Base-by-base conservation (phyloP, 163 green algal species). In the Chlorella variabilis region DNA sequence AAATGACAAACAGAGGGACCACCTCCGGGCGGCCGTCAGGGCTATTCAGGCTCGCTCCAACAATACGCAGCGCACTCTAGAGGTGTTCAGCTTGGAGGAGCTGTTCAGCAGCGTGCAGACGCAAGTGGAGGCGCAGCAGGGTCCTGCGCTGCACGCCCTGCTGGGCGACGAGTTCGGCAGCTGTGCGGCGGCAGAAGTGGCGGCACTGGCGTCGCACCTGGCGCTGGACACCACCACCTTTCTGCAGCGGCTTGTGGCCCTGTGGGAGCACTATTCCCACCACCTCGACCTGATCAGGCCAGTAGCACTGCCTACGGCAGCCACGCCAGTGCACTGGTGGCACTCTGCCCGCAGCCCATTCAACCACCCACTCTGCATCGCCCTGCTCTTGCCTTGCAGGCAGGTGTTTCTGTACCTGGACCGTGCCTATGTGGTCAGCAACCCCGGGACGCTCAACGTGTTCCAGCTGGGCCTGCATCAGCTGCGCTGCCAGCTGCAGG, bases 331-430 rank as follows among this genome's bases (percentile, higher is more conserved):
- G n/a, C n/a, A n/a, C n/a, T n/a, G n/a, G n/a, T n/a, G n/a, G n/a
- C n/a, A n/a, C n/a, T n/a, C n/a, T n/a, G n/a, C n/a, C n/a, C n/a
- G n/a, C n/a, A 45, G 33, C 62, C 25, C 15, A 8, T 29, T 45
- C 66, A 56, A 34, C 38, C 38, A 2, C 38, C 38, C 38, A 73
- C 25, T 1, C 11, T 56, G 4, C 11, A 48, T n/a, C 34, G 15
- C 62, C 61, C 29, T 17, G 29, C 20, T 36, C 5, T 73, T 36
- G 20, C 39, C 23, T 65, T 48, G 51, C 78, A 92, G 97, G 1
- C 94, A 92, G 23, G 96, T 99, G 56, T 99, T 99, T 80, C 88
- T 99, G 34, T 97, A 98, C 84, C 88, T 99, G 54, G 97, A 99
- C 88, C 91, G 96, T 70, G 96, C 92, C 4, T 94, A 98, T 68